Conservation (phyloP, 768 basidiomycete genomes). For the Russula ochroleuca region DNA sequence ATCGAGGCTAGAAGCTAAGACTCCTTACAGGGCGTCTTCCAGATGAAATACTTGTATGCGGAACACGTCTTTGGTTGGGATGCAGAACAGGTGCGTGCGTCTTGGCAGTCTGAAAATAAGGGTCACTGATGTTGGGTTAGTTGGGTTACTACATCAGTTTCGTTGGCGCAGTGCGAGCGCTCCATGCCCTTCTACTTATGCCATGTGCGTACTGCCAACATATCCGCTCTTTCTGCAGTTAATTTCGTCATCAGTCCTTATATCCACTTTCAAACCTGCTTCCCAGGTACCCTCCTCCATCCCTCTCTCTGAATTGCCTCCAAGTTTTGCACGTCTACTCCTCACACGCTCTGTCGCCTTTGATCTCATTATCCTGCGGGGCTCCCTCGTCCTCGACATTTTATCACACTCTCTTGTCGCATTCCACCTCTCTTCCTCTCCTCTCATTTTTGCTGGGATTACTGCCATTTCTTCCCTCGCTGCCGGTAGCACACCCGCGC, state of each 20-base stretch:
- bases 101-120: neutral
- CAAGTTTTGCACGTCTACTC: slow-evolving; percentile 45
- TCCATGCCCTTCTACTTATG: slow-evolving; percentile 61
- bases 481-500: slow-evolving; percentile 61
- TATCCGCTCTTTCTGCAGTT: slow-evolving; percentile 15
- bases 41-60: slow-evolving; percentile 74
- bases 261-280: slow-evolving; percentile 55
- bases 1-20: slow-evolving; percentile 13
- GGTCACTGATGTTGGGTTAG: slow-evolving; percentile 33
- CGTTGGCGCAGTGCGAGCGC: slow-evolving; percentile 58
- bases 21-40: slow-evolving; percentile 54
- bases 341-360: slow-evolving; percentile 61
- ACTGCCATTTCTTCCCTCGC: slow-evolving; percentile 63
- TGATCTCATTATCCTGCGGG: slow-evolving; percentile 60
- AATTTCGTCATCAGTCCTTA: slow-evolving; percentile 50
- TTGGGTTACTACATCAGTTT: slow-evolving; percentile 73
- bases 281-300: slow-evolving; percentile 23
- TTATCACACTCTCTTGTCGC: slow-evolving; percentile 60
- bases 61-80: slow-evolving; percentile 68
- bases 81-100: slow-evolving; percentile 46
- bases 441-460: slow-evolving; percentile 48
- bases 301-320: slow-evolving; percentile 14
- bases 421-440: slow-evolving; percentile 44
- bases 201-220: slow-evolving; percentile 48
- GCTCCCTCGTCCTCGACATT: slow-evolving; percentile 64